A percentile compares a stretch with the other conserved stretches of the same genome.
phyloP scores from a whole-genome alignment of 306 rosid species.

The Dryas octopetala region DNA sequence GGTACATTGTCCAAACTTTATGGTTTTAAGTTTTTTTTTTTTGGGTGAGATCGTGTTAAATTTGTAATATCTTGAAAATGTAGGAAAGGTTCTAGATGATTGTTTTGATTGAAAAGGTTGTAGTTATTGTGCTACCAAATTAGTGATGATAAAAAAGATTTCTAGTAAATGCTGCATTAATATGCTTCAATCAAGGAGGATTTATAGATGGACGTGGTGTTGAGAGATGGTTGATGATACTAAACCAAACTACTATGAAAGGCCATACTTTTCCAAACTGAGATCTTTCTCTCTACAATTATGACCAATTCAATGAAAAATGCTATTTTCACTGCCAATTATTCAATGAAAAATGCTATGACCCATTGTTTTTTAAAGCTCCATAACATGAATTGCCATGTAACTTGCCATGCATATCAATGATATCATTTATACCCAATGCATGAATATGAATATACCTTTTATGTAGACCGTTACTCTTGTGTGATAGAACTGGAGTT shows the following conservation, averaged over 20 bases:
- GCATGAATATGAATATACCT: too few species aligned
- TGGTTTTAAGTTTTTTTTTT: not conserved
- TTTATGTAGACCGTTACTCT: not conserved
- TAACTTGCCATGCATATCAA: not conserved
- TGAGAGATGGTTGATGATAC: not conserved
- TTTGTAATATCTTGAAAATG: not conserved
- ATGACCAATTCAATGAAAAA: not conserved
- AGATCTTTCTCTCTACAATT: too few species aligned
- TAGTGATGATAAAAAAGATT: slow-evolving; percentile 1
- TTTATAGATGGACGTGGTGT: not conserved
- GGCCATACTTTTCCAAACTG: too few species aligned
- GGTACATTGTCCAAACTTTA: slow-evolving; percentile 52
- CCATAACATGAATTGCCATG: not conserved
- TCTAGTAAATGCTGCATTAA: not conserved
- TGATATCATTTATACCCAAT: not conserved
- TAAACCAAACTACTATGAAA: not conserved
- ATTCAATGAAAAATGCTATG: not conserved
- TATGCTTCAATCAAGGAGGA: not conserved
- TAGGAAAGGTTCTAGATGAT: not conserved
- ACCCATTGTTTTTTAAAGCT: not conserved
- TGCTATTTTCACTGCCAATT: not conserved
- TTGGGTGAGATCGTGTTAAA: not conserved
- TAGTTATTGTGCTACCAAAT: not conserved
- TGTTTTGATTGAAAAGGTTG: not conserved
- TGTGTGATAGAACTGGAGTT: not conserved